Base-by-base conservation (phyloP, 2,329 filamentous ascomycete genomes). In the Tolypocladium endophyticum region DNA sequence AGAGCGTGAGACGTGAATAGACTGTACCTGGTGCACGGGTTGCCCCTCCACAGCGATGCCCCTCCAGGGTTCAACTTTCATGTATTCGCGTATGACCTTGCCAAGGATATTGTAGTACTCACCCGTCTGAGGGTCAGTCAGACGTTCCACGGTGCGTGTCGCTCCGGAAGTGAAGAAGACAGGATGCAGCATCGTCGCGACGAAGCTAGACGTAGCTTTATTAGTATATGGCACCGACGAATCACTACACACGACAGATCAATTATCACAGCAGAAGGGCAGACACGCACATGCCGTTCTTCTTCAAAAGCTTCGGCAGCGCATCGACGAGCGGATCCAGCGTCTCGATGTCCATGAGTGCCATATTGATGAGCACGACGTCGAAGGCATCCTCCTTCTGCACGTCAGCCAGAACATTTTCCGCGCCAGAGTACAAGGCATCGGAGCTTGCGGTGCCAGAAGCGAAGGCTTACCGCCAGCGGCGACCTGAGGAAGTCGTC, bases 361-460 rank as follows among this genome's bases (percentile, higher is more conserved):
- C 78, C 74, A 79, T 79, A 65, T 79, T 81, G 62, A 79, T 76
- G 23, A 75, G 69, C 28, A 80, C 67, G 23, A 78, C 67, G 59
- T 79, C 76, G 62, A 78, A 80, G 41, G 63, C 60, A 14, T 61
- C 65, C 57, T 59, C 52, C 71, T 73, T 63, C 8, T 28, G 1
- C 52, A 33, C 1, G 55, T 28, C 38, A 56, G 57, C 58, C 9
- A 5, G 35, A 7, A 47, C 20, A 28, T 2, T 30, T 28, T 25
- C 1, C 0, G 23, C 45, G 4, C 45, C 45, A 3, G 3, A 18
- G 14, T 25, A 30, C 2, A 14, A 11, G 35, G 8, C 45, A 11
- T 5, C 16, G 11, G 25, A 7, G 11, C 14, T 3, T 8, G 5
- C 14, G 23, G 23, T 30, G 25, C 16, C 47, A 11, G 11, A 20